Evolutionary conservation across 176 grass and related monocot species (phyloP).

Genomic region (Rhynchospora pubera): DNA sequence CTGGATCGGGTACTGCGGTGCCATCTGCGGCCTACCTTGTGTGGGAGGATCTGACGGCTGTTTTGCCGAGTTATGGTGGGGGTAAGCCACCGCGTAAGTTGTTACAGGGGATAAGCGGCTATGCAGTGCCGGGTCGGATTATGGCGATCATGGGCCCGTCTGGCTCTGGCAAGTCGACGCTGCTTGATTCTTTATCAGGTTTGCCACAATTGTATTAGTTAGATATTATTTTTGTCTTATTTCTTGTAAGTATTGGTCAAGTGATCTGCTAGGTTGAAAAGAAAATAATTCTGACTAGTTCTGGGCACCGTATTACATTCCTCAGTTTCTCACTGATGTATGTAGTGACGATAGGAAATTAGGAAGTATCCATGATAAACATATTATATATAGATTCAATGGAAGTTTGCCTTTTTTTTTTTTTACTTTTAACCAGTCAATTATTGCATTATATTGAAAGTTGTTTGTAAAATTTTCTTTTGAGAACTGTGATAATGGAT

Average conservation of each 20-base stretch:
- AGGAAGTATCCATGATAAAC: background rate
- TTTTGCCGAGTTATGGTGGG: constrained; percentile 56
- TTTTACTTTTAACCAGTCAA: background rate
- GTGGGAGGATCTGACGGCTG: constrained; percentile 94
- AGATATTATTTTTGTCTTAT: background rate
- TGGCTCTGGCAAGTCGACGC: constrained; percentile 94
- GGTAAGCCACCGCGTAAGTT: constrained; percentile 50
- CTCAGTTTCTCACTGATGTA: background rate
- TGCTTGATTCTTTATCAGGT: constrained; percentile 93
- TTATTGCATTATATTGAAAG: background rate
- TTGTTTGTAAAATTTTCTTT: background rate
- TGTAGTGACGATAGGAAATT: background rate
- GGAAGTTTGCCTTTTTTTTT: background rate
- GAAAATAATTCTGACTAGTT: background rate
- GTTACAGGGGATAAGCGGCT: constrained; percentile 67
- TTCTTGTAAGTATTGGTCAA: background rate
- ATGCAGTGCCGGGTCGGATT: constrained; percentile 77
- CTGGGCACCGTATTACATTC: background rate
- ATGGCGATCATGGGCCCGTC: constrained; percentile 94
- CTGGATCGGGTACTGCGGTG: constrained; percentile 7
- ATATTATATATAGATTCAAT: background rate
- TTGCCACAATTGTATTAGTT: background rate
- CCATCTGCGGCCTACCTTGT: constrained; percentile 61
- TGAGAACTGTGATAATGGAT: background rate
- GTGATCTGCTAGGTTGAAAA: background rate